phyloP scores from a whole-genome alignment of 441 rosid genomes.

The Gossypium laxum region DNA sequence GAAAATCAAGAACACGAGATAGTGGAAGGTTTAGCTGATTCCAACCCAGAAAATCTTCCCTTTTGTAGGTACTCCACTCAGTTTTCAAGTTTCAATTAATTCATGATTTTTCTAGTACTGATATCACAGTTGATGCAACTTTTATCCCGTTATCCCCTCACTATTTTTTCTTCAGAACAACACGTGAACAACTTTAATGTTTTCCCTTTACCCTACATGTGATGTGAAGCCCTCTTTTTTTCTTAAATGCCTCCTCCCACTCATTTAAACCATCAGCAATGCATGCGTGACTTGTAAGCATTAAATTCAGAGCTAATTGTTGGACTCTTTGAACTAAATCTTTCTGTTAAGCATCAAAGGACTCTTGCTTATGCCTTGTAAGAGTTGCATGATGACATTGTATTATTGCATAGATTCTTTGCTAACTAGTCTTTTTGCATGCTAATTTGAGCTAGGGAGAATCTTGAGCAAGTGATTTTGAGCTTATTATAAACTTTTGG shows the following conservation, averaged over 20 bases:
- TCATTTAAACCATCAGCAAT: neutral
- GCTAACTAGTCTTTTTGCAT: neutral
- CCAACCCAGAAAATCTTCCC: neutral
- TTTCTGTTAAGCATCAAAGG: neutral
- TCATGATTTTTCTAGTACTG: neutral
- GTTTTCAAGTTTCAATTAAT: neutral
- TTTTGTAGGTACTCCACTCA: neutral
- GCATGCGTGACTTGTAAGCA: neutral
- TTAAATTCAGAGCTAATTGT: slow-evolving; percentile 3
- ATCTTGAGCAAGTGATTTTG: neutral
- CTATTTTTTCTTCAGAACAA: neutral
- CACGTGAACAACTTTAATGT: slow-evolving; percentile 13
- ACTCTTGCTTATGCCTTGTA: neutral
- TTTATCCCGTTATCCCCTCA: neutral
- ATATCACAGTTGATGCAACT: neutral
- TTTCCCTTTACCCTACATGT: neutral
- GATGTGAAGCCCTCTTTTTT: neutral
- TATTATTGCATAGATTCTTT: neutral
- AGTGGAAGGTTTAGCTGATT: neutral
- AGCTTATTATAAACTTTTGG: neutral
- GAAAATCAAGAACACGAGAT: neutral
- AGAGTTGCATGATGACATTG: neutral
- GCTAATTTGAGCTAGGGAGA: neutral
- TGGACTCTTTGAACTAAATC: neutral
- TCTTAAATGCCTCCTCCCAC: neutral